phyloP scores from a whole-genome alignment of 2,329 filamentous ascomycete genomes.

The Aspergillus brunneoviolaceus region DNA sequence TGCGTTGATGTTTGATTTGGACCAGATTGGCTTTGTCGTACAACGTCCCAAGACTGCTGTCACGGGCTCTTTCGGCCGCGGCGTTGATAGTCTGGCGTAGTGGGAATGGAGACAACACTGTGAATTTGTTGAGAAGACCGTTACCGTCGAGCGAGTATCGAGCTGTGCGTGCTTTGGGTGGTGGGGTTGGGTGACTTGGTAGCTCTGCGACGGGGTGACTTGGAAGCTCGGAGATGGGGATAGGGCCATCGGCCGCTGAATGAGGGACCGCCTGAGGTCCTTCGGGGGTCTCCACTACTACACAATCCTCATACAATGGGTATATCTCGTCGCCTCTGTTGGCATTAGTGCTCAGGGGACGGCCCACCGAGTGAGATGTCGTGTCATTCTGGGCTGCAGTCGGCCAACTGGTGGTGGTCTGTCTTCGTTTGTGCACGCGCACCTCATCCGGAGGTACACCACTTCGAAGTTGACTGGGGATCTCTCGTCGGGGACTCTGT shows the following conservation, averaged over 20 bases:
- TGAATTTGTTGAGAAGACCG: not conserved
- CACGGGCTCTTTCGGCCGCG: not conserved
- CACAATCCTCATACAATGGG: not conserved
- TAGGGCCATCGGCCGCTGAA: not conserved
- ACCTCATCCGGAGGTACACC: slow-evolving; percentile 2
- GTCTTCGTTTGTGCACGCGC: not conserved
- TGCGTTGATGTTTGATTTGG: slow-evolving; percentile 25
- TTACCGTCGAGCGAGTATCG: not conserved
- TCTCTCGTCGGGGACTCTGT: not conserved
- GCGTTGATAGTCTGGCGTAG: not conserved
- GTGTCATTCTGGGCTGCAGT: not conserved
- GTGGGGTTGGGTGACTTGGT: not conserved
- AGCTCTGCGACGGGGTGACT: not conserved
- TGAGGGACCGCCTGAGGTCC: not conserved
- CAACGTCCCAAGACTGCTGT: slow-evolving; percentile 7
- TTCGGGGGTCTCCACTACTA: not conserved
- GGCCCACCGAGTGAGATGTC: not conserved
- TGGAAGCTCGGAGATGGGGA: too few species aligned
- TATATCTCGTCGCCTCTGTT: not conserved
- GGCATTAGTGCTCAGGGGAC: not conserved
- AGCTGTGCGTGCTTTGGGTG: not conserved
- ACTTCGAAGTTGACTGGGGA: not conserved
- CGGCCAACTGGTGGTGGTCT: not conserved
- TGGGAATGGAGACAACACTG: not conserved
- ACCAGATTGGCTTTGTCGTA: slow-evolving; percentile 13